Percentiles rank a stretch among this genome's conserved stretches.
These are phyloP conservation scores for Phycomyces blakesleeanus DNA, from an alignment of 192 early-diverging fungal species.

Conservation along the genomic window DNA sequence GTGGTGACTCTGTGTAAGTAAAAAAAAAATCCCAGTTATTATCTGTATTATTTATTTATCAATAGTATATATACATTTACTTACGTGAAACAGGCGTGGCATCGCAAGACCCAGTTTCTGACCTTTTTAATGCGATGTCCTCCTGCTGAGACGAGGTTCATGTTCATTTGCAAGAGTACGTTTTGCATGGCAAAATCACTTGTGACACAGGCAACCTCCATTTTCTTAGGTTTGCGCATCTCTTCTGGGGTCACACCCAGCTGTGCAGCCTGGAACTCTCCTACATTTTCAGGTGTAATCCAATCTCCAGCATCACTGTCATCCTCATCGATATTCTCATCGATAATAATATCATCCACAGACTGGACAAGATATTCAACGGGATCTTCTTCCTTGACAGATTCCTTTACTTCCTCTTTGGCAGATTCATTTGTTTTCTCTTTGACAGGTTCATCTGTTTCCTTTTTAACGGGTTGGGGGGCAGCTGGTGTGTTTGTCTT, in stretches of 20 bases:
- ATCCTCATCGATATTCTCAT: conserved; percentile 32
- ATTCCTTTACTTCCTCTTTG: conserved; percentile 24
- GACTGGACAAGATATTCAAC: conserved; percentile 25
- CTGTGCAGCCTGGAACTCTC: conserved; percentile 57
- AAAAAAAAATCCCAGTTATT: background rate
- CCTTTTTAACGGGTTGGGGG: too few species aligned
- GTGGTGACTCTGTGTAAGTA: conserved; percentile 56
- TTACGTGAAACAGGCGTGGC: conserved; percentile 90
- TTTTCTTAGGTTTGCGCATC: conserved; percentile 23
- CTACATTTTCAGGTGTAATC: conserved; percentile 91
- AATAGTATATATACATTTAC: background rate
- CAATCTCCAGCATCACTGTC: conserved; percentile 75
- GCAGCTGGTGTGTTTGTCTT: background rate
- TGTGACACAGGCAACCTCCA: conserved; percentile 87
- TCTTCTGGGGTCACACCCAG: conserved; percentile 49
- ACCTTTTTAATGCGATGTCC: conserved; percentile 72
- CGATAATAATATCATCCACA: conserved; percentile 14
- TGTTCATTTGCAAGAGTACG: conserved; percentile 88
- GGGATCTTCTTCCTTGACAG: conserved; percentile 15
- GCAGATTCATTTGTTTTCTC: conserved; percentile 31
- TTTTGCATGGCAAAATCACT: conserved; percentile 97
- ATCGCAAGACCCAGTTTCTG: conserved; percentile 88
- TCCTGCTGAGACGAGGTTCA: conserved; percentile 80
- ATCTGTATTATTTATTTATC: background rate
- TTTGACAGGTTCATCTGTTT: conserved; percentile 12